These are phyloP conservation scores for Polytrichum formosum DNA, from an alignment of 225 moss, liverwort and hornwort species.

Conservation along the genomic window DNA sequence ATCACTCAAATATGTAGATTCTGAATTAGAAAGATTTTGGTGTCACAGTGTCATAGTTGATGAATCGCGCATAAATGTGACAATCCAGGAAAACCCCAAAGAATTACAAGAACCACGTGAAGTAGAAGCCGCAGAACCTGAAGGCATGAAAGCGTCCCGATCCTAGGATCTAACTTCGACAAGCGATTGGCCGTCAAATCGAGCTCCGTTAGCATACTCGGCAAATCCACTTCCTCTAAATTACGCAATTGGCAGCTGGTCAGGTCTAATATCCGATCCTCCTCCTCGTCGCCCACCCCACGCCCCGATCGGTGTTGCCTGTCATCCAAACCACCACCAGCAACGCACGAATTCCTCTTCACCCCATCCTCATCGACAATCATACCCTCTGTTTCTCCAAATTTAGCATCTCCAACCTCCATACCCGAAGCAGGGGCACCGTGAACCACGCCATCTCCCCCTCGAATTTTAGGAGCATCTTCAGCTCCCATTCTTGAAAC, in stretches of 20 bases:
- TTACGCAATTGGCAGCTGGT: slow-evolving; percentile 53
- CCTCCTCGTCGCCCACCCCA: not conserved
- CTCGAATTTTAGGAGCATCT: too few species aligned
- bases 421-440: too few species aligned
- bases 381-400: too few species aligned
- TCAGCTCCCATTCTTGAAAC: too few species aligned
- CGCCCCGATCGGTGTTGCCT: too few species aligned
- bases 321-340: too few species aligned
- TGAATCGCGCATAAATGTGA: not conserved
- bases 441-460: too few species aligned
- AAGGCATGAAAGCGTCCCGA: slow-evolving; percentile 41
- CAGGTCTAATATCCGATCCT: slow-evolving; percentile 38
- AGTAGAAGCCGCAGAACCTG: slow-evolving; percentile 28
- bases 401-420: too few species aligned
- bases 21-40: too few species aligned
- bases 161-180: slow-evolving; percentile 35
- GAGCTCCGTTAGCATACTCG: slow-evolving; percentile 24
- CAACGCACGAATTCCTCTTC: too few species aligned
- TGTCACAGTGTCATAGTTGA: not conserved
- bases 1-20: too few species aligned
- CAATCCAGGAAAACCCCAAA: not conserved
- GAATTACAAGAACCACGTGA: not conserved
- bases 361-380: too few species aligned
- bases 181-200: slow-evolving; percentile 44
- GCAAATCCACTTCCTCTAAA: slow-evolving; percentile 44